Conservation (phyloP, 805 yeast genomes). For the Sugiyamaella lignohabitans region DNA sequence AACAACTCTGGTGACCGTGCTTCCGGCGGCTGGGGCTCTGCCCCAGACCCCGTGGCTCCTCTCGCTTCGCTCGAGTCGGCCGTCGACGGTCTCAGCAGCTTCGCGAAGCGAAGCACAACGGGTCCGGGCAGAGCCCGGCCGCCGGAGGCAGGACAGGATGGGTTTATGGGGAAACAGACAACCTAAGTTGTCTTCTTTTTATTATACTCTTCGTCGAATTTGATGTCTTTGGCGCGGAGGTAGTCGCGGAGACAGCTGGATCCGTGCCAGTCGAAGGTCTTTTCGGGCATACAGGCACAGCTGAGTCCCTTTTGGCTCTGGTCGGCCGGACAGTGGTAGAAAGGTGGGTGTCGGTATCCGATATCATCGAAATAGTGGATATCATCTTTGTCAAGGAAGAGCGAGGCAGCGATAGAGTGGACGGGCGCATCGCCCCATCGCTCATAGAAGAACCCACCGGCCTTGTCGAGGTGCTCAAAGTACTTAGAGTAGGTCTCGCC, state of each 20-base stretch:
- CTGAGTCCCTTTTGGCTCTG: constrained; percentile 35
- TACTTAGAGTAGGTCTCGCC: constrained; percentile 49
- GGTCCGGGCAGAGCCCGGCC: not conserved
- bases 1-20: too few species aligned
- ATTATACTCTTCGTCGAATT: constrained; percentile 5
- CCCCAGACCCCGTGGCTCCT: not conserved
- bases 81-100: too few species aligned
- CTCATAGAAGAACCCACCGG: constrained; percentile 80
- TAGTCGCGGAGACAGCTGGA: constrained; percentile 33
- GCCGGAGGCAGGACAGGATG: too few species aligned
- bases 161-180: too few species aligned
- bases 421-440: constrained; percentile 95
- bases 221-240: constrained; percentile 26
- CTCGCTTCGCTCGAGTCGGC: too few species aligned
- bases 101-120: too few species aligned
- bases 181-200: not conserved
- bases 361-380: constrained; percentile 68
- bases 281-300: constrained; percentile 47
- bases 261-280: constrained; percentile 32
- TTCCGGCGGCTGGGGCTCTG: not conserved
- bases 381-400: constrained; percentile 49
- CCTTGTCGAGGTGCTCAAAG: constrained; percentile 54
- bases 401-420: constrained; percentile 70
- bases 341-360: constrained; percentile 64
- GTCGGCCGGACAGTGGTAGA: constrained; percentile 64